Evolutionary conservation across 495 filamentous ascomycete genomes (phyloP), one percentile per base, ranked within the genome.

Genomic region (Friedmanniomyces simplex): DNA sequence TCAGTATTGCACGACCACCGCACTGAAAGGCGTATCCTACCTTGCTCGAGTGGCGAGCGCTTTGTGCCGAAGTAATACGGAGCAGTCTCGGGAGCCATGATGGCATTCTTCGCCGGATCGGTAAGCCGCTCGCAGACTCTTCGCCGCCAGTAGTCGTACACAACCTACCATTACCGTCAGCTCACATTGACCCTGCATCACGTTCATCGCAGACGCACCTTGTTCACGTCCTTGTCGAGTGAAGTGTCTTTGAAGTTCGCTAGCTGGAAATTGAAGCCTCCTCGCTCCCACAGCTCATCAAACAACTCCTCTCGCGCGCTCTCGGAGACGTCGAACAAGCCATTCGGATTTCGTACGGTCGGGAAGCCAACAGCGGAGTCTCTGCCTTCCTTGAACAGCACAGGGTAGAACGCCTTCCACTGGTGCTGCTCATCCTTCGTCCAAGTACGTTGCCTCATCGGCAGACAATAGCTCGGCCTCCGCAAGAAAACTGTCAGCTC

Each of bases 331-430:
- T 58, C 50, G 11, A 26, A 37, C 13, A 57, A 13, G 20, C 37
- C 30, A 14, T 41, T 12, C 1, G 16, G 13, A n/a, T 13, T 21
- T 18, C 25, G 52, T 12, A 8, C 41, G 10, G 12, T 22, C 2
- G 24, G 46, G 41, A 62, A 59, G 37, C 57, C 55, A 10, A 54
- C 26, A 34, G 28, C n/a, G 13, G 32, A 34, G 6, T 55, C 36
- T 2, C 47, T 30, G n/a, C 59, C 20, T 8, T 30, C n/a, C 12
- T 14, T 32, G 37, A 62, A 59, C 18, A 65, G 28, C 16, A 8
- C 45, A 0, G 65, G 71, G 37, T 81, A 81, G 34, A 58, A 58
- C 4, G 52, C 39, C 58, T 78, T 77, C 11, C 59, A 39, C 8
- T 41, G 18, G 11, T 32, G 24, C 36, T 55, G 47, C 30, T 58